Conservation (phyloP, 164 flowering plant genomes). For the Chimonanthus salicifolius region DNA sequence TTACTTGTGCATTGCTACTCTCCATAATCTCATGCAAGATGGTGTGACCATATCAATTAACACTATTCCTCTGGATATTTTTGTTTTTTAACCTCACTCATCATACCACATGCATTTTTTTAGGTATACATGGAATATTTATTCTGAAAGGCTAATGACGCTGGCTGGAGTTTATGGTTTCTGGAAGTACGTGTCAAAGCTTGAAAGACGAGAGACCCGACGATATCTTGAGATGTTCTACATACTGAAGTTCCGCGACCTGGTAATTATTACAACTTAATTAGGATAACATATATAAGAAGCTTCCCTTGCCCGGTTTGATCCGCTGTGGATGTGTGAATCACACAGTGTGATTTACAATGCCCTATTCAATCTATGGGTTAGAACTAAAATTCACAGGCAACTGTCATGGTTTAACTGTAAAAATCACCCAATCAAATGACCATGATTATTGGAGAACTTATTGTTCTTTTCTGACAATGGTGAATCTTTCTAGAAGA, state of each 20-base stretch:
- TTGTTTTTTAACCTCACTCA: not conserved
- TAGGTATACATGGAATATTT: constrained; percentile 96
- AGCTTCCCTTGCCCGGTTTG: not conserved
- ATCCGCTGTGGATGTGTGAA: not conserved
- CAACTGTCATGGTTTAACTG: not conserved
- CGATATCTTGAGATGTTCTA: constrained; percentile 98
- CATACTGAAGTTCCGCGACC: constrained; percentile 77
- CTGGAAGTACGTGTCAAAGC: constrained; percentile 96
- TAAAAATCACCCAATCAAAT: not conserved
- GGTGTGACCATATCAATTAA: not conserved
- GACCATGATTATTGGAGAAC: not conserved
- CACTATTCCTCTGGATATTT: not conserved
- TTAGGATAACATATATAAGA: not conserved
- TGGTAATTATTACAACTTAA: constrained; percentile 41
- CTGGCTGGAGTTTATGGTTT: constrained; percentile 92
- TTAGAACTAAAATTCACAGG: not conserved
- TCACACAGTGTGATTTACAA: not conserved
- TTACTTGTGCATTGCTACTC: not conserved
- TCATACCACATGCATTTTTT: constrained; percentile 6
- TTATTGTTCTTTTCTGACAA: not conserved
- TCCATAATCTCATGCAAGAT: not conserved
- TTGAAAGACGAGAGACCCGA: constrained; percentile 91
- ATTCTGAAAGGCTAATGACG: constrained; percentile 93
- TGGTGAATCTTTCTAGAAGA: not conserved
- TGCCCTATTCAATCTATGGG: not conserved